Percentiles rank a stretch among this genome's conserved stretches.
Conservation (phyloP, 306 rosid species). For the Delonix regia region DNA sequence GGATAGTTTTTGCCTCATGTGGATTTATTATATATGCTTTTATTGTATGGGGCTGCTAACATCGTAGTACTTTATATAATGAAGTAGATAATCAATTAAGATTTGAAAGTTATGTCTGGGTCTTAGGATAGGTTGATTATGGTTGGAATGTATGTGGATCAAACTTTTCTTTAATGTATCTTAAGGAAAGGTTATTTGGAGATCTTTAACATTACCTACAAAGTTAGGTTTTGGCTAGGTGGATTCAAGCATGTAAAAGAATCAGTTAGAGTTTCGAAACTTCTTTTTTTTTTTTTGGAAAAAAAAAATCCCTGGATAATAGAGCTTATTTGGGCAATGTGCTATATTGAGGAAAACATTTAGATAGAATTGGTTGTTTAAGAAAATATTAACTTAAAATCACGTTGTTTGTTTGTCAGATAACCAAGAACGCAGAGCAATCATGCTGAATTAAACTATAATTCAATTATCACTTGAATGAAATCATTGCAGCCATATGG, state of each 20-base stretch:
- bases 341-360: not conserved
- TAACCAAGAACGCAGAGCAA: not conserved
- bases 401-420: not conserved
- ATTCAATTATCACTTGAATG: not conserved
- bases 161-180: too few relatives aligned
- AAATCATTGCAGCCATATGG: not conserved
- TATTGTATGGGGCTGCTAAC: not conserved
- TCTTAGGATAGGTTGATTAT: not conserved
- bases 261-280: too few relatives aligned
- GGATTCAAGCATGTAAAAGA: not conserved
- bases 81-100: not conserved
- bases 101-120: not conserved
- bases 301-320: not conserved
- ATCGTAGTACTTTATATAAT: not conserved
- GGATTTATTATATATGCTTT: conserved; percentile 12
- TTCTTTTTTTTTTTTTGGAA: not conserved
- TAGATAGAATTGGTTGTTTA: not conserved
- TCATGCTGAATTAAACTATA: not conserved
- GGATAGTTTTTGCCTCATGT: conserved; percentile 21
- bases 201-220: too few relatives aligned
- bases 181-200: too few relatives aligned
- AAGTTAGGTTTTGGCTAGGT: not conserved
- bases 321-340: not conserved
- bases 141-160: not conserved
- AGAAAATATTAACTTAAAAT: not conserved